A percentile compares a stretch with the other conserved stretches of the same genome.
These are phyloP conservation scores for Elsinoe ampelina DNA, from an alignment of 2,329 filamentous ascomycete genomes.

Conservation along the genomic window DNA sequence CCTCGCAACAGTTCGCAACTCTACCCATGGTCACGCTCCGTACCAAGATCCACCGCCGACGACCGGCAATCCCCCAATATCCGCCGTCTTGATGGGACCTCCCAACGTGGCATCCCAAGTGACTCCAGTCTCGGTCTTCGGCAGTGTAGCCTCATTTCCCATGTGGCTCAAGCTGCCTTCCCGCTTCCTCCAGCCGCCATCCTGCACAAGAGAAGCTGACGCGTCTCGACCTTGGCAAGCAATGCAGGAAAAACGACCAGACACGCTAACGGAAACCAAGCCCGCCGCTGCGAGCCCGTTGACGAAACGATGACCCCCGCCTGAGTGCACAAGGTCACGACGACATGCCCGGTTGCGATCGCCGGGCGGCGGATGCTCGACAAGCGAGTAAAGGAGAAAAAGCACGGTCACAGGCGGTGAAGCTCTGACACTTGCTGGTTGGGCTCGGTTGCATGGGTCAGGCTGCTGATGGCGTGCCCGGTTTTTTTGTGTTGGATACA, in stretches of 20 bases:
- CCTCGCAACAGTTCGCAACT: neutral
- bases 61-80: neutral
- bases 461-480: neutral
- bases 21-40: neutral
- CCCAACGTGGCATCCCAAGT: neutral
- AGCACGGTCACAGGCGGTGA: neutral
- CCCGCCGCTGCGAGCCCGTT: neutral
- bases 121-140: neutral
- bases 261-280: neutral
- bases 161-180: neutral
- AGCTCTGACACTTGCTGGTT: neutral
- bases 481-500: neutral
- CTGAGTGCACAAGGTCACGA: neutral
- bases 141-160: neutral
- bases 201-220: neutral
- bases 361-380: neutral
- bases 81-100: neutral
- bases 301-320: neutral
- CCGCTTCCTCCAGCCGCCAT: neutral
- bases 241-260: neutral
- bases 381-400: neutral
- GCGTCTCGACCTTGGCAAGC: neutral
- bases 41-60: neutral
- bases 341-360: neutral
- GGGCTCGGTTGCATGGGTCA: neutral